phyloP scores from a whole-genome alignment of 2,329 filamentous ascomycete species.

The Colletotrichum sp. region DNA sequence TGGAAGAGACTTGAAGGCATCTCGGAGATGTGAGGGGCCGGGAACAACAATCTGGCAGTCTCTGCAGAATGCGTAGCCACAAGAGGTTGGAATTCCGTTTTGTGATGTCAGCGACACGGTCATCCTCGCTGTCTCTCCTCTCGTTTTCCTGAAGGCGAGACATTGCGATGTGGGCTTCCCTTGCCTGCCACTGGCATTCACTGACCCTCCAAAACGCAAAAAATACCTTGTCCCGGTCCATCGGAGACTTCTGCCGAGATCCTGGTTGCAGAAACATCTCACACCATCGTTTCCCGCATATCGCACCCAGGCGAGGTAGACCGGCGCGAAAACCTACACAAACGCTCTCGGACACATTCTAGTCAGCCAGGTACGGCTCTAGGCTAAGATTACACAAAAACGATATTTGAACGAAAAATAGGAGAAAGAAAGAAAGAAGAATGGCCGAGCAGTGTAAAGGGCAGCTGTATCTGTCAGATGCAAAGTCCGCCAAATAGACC shows the following conservation, averaged over 20 bases:
- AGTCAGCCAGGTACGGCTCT: neutral
- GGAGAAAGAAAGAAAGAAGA: neutral
- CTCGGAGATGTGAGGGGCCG: neutral
- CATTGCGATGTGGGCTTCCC: neutral
- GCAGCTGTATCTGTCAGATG: neutral
- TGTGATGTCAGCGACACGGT: conserved; percentile 4
- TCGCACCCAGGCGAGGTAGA: neutral
- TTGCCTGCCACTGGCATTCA: conserved; percentile 11
- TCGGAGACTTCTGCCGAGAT: neutral
- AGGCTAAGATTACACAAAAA: neutral
- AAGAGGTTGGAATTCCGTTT: neutral
- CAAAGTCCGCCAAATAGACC: neutral
- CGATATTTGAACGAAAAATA: neutral
- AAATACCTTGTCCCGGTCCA: neutral
- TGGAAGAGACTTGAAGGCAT: neutral
- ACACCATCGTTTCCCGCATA: neutral
- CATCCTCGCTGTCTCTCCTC: neutral
- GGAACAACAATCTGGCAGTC: too few relatives aligned
- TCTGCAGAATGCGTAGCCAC: neutral
- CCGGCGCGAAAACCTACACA: neutral
- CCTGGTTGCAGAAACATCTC: neutral
- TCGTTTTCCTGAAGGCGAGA: neutral
- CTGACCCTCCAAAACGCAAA: neutral
- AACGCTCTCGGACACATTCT: neutral
- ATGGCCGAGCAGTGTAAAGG: neutral